Evolutionary conservation across 2,329 filamentous ascomycete species (phyloP).

Genomic region (Ophidiomyces ophidiicola): DNA sequence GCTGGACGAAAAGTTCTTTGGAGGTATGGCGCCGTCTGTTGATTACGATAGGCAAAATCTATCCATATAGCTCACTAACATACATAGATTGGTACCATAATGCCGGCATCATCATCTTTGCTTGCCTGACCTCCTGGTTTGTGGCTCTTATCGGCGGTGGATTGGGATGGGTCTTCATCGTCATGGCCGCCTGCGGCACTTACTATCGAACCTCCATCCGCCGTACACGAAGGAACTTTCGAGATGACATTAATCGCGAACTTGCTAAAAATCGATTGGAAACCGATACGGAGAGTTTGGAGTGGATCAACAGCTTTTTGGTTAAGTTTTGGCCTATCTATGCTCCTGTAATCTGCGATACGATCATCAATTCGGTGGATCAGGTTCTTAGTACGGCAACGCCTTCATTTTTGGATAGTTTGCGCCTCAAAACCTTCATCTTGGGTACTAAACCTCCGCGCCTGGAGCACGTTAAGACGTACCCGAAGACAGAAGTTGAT

Average conservation of each 20-base stretch:
- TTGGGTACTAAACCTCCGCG: conserved; percentile 90
- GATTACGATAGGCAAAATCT: neutral
- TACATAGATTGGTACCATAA: conserved; percentile 99
- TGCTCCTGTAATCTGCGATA: conserved; percentile 81
- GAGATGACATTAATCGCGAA: conserved; percentile 84
- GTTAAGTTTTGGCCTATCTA: conserved; percentile 99
- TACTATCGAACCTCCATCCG: conserved; percentile 95
- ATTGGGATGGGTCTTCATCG: conserved; percentile 79
- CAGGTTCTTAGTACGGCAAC: conserved; percentile 90
- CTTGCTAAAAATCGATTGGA: conserved; percentile 78
- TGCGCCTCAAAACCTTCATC: conserved; percentile 87
- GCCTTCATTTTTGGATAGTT: conserved; percentile 80
- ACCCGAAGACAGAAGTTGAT: conserved; percentile 89
- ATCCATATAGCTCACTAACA: neutral
- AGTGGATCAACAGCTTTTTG: conserved; percentile 98
- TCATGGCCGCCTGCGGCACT: conserved; percentile 85
- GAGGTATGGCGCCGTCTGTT: conserved; percentile 43
- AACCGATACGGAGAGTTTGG: conserved; percentile 79
- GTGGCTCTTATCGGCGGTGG: conserved; percentile 82
- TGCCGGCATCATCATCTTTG: conserved; percentile 82
- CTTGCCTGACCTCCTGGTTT: conserved; percentile 81
- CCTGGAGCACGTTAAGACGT: conserved; percentile 96
- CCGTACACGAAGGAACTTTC: conserved; percentile 85
- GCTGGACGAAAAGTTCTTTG: conserved; percentile 80
- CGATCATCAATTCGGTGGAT: conserved; percentile 85